These are phyloP conservation scores for Blastobotrys persicus DNA, from an alignment of 1,139 yeast genomes.

Conservation along the genomic window DNA sequence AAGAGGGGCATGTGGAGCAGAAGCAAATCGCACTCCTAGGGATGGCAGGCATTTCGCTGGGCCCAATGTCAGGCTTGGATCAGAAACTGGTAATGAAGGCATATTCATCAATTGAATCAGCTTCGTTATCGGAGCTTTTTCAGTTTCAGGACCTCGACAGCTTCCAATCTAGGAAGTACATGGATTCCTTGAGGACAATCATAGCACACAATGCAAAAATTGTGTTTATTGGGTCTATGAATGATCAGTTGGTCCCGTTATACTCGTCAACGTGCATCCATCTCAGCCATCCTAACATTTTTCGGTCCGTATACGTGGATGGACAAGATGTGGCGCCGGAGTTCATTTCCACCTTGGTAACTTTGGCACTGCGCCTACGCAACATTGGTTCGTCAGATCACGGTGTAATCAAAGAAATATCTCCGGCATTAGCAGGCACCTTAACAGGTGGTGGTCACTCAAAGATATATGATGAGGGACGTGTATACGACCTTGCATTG, in stretches of 20 bases:
- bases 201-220: conserved; percentile 72
- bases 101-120: conserved; percentile 85
- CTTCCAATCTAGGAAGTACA: conserved; percentile 64
- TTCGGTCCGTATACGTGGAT: conserved; percentile 85
- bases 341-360: conserved; percentile 51
- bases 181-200: conserved; percentile 63
- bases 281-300: conserved; percentile 83
- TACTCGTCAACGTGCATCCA: conserved; percentile 85
- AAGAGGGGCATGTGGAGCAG: conserved; percentile 58
- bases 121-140: conserved; percentile 78
- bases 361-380: conserved; percentile 42
- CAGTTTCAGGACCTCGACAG: conserved; percentile 79
- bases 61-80: conserved; percentile 89
- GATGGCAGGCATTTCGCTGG: conserved; percentile 94
- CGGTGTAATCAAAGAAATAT: conserved; percentile 66
- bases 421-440: conserved; percentile 82
- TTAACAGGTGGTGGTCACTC: conserved; percentile 96
- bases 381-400: conserved; percentile 41
- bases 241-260: conserved; percentile 89
- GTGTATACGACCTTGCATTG: conserved; percentile 79
- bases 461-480: conserved; percentile 76
- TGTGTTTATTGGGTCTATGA: conserved; percentile 79
- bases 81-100: conserved; percentile 82
- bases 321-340: conserved; percentile 55
- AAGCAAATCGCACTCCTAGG: conserved; percentile 65